Conservation (phyloP, 2,329 filamentous ascomycete genomes). For the Nothophaeocryptopus gaeumannii region DNA sequence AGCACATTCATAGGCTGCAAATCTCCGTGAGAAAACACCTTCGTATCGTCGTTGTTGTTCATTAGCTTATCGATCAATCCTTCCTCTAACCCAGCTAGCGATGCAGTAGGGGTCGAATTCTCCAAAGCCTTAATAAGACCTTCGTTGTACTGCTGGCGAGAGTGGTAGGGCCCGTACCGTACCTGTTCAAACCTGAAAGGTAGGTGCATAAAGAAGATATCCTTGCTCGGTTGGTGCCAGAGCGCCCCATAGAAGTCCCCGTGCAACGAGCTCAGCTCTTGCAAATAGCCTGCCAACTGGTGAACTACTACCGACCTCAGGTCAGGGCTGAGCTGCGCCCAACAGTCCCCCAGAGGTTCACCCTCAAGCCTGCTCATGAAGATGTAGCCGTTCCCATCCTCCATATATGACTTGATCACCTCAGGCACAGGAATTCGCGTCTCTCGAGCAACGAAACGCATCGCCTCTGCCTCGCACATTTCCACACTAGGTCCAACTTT, state of each 20-base stretch:
- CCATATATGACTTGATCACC: slow-evolving; percentile 3
- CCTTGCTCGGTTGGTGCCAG: slow-evolving; percentile 9
- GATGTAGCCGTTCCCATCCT: slow-evolving; percentile 9
- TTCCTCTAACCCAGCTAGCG: slow-evolving; percentile 1
- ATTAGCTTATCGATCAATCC: background rate
- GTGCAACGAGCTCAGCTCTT: slow-evolving; percentile 1
- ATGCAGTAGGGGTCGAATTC: slow-evolving; percentile 3
- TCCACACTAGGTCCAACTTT: slow-evolving; percentile 6
- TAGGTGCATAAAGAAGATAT: slow-evolving; percentile 10
- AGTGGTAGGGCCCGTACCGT: slow-evolving; percentile 5
- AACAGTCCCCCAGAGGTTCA: slow-evolving; percentile 1
- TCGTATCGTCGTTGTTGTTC: background rate
- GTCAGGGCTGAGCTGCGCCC: background rate
- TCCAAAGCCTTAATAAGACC: slow-evolving; percentile 7
- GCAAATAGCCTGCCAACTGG: slow-evolving; percentile 5
- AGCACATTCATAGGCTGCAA: slow-evolving; percentile 5
- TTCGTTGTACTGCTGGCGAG: slow-evolving; percentile 11
- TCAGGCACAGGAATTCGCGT: slow-evolving; percentile 12
- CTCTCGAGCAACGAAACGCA: slow-evolving; percentile 11
- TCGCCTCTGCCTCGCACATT: slow-evolving; percentile 12
- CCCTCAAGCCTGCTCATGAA: slow-evolving; percentile 9
- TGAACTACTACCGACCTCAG: background rate
- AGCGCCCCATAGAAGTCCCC: slow-evolving; percentile 9
- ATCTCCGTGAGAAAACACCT: slow-evolving; percentile 1
- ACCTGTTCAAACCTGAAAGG: slow-evolving; percentile 1